Percentiles rank a stretch among this genome's conserved stretches.
phyloP scores from a whole-genome alignment of 1,284 basidiomycete genomes.

The Marasmius tenuissimus region DNA sequence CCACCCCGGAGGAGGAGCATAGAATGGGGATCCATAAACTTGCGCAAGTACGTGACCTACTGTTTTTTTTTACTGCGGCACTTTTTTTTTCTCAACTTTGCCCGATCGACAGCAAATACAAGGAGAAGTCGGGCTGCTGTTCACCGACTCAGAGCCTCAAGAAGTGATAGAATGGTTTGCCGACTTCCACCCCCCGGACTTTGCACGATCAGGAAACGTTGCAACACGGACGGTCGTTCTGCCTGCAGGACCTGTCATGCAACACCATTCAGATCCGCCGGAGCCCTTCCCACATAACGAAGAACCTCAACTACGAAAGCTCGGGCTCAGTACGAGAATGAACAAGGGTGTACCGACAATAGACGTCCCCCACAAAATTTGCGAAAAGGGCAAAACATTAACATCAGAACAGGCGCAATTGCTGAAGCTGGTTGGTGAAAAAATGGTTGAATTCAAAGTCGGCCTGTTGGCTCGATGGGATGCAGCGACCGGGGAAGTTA shows the following conservation, averaged over 20 bases:
- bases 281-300: conserved; percentile 95
- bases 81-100: conserved; percentile 3
- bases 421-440: conserved; percentile 84
- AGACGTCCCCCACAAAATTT: conserved; percentile 79
- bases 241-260: conserved; percentile 74
- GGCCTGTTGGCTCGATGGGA: conserved; percentile 76
- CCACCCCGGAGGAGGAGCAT: conserved; percentile 86
- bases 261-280: conserved; percentile 70
- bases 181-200: conserved; percentile 88
- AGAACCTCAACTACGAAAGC: conserved; percentile 91
- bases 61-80: background rate
- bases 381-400: conserved; percentile 80
- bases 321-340: conserved; percentile 87
- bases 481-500: conserved; percentile 66
- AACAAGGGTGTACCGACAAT: conserved; percentile 88
- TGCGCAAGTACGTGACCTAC: conserved; percentile 58
- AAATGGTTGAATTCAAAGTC: conserved; percentile 83
- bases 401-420: conserved; percentile 86
- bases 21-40: conserved; percentile 79
- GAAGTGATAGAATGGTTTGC: conserved; percentile 96
- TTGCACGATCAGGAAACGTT: conserved; percentile 84
- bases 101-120: conserved; percentile 69
- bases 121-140: conserved; percentile 91
- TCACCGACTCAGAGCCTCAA: conserved; percentile 85
- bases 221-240: conserved; percentile 79